A percentile compares a stretch with the other conserved stretches of the same genome.
Evolutionary conservation across 106 monocot species (phyloP).

Genomic region (Apostasia shenzhenica): DNA sequence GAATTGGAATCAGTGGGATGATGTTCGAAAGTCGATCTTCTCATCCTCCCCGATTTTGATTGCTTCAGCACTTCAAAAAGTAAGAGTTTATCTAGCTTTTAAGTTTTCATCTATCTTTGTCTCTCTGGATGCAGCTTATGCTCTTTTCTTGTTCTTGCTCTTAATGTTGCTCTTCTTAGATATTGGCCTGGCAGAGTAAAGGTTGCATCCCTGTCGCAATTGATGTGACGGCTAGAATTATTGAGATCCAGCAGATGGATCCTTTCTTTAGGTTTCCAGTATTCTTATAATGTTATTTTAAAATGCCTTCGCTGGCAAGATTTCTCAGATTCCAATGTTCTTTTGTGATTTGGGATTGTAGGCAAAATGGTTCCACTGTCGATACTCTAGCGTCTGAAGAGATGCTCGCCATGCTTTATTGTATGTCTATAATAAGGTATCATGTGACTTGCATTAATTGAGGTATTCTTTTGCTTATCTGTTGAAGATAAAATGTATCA

Average conservation of each 20-base stretch:
- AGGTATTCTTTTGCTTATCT: not conserved
- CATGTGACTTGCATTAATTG: not conserved
- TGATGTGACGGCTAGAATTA: conserved; percentile 62
- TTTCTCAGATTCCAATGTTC: not conserved
- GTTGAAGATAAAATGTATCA: not conserved
- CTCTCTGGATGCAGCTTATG: not conserved
- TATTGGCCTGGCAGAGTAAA: conserved; percentile 70
- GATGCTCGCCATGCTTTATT: conserved; percentile 73
- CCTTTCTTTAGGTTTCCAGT: conserved; percentile 59
- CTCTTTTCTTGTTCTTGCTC: not conserved
- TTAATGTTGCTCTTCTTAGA: conserved; percentile 27
- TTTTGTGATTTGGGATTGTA: conserved; percentile 17
- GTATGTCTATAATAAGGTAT: conserved; percentile 86
- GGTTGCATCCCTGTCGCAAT: conserved; percentile 63
- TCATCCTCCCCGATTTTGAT: conserved; percentile 55
- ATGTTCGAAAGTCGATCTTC: conserved; percentile 67
- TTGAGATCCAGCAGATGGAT: conserved; percentile 85
- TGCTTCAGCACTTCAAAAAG: conserved; percentile 49
- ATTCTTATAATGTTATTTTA: not conserved
- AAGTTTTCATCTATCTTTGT: not conserved
- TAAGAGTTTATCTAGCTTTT: conserved; percentile 2
- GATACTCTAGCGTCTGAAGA: conserved; percentile 44
- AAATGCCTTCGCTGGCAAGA: too few relatives aligned
- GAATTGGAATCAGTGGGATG: conserved; percentile 84
- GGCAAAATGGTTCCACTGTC: conserved; percentile 17